These are phyloP conservation scores for Phalaenopsis aphrodite DNA, from an alignment of 106 monocot species.

Conservation along the genomic window DNA sequence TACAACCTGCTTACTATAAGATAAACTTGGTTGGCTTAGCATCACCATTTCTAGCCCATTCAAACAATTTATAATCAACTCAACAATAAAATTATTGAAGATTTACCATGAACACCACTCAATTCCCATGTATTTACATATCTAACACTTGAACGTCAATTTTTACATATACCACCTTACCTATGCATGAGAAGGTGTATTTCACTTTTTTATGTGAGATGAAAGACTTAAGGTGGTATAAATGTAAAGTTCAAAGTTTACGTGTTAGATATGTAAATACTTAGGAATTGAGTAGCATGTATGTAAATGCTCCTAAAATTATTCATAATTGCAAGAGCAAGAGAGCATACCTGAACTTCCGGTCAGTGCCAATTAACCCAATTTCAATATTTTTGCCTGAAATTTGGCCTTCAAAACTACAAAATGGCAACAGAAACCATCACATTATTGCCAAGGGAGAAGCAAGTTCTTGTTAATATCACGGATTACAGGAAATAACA, in stretches of 20 bases:
- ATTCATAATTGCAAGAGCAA: not conserved
- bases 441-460: not conserved
- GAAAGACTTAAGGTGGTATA: too few relatives aligned
- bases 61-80: not conserved
- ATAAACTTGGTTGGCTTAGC: not conserved
- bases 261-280: too few relatives aligned
- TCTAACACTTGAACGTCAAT: too few relatives aligned
- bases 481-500: not conserved
- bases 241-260: too few relatives aligned
- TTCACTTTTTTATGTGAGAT: too few relatives aligned
- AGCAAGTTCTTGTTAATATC: not conserved
- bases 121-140: too few relatives aligned
- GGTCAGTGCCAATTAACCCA: constrained; percentile 74
- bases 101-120: too few relatives aligned
- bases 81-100: not conserved
- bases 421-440: constrained; percentile 4
- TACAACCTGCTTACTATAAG: not conserved
- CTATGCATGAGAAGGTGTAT: too few relatives aligned
- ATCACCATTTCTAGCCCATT: not conserved
- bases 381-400: constrained; percentile 97
- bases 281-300: too few relatives aligned
- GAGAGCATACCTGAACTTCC: constrained; percentile 60
- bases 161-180: too few relatives aligned
- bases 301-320: not conserved
- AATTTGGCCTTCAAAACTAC: constrained; percentile 97